These are phyloP conservation scores for Calonectria pauciramosa DNA, from an alignment of 2,329 filamentous ascomycete species.

Conservation along the genomic window DNA sequence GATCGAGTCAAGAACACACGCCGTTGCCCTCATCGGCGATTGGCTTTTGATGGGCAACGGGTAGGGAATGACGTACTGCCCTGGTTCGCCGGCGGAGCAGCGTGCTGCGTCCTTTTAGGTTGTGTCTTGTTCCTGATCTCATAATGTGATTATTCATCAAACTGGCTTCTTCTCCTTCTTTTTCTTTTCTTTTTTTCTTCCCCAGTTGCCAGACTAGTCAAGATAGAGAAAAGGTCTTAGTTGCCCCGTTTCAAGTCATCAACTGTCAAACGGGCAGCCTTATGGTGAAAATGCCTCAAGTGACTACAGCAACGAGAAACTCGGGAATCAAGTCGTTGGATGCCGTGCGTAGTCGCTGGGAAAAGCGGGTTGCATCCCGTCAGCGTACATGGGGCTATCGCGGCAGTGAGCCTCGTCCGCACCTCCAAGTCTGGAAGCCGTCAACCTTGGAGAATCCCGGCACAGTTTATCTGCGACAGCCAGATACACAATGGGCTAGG, in stretches of 20 bases:
- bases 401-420: slow-evolving; percentile 8
- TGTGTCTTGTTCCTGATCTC: background rate
- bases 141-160: background rate
- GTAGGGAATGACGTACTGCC: background rate
- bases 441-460: slow-evolving; percentile 24
- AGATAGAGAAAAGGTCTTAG: background rate
- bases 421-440: slow-evolving; percentile 11
- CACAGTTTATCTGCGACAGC: slow-evolving; percentile 12
- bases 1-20: background rate
- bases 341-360: background rate
- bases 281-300: background rate
- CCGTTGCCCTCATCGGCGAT: background rate
- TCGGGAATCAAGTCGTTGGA: background rate
- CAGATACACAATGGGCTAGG: slow-evolving; percentile 6
- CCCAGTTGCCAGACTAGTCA: background rate
- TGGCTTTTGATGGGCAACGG: background rate
- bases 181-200: background rate
- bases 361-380: slow-evolving; percentile 7
- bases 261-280: background rate
- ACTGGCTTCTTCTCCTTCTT: background rate
- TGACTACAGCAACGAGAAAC: background rate
- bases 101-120: background rate
- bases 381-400: slow-evolving; percentile 12
- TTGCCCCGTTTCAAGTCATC: slow-evolving; percentile 2
- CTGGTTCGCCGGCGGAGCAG: background rate